Conservation (phyloP, 2,329 filamentous ascomycete genomes). For the Aspergillus brunneoviolaceus region DNA sequence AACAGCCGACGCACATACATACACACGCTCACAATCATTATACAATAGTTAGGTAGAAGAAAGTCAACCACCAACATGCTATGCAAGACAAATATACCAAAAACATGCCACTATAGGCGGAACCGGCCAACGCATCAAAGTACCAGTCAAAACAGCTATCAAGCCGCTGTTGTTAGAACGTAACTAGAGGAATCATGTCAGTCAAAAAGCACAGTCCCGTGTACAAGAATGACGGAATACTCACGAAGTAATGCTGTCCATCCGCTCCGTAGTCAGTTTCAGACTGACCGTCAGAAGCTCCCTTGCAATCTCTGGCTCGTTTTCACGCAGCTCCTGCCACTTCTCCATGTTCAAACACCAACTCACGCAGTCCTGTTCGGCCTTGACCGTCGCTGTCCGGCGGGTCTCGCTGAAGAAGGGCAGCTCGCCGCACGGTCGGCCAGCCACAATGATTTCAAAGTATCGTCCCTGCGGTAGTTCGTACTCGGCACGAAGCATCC, state of each 20-base stretch:
- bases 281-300: slow-evolving; percentile 85
- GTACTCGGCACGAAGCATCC: slow-evolving; percentile 88
- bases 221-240: slow-evolving; percentile 26
- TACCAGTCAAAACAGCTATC: slow-evolving; percentile 10
- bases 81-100: background rate
- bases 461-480: slow-evolving; percentile 84
- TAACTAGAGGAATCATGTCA: slow-evolving; percentile 23
- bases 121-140: background rate
- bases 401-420: slow-evolving; percentile 93
- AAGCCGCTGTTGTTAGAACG: slow-evolving; percentile 36
- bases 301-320: slow-evolving; percentile 73
- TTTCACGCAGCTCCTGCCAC: slow-evolving; percentile 71
- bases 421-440: slow-evolving; percentile 91
- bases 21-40: background rate
- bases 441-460: slow-evolving; percentile 88
- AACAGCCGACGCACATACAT: background rate
- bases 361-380: slow-evolving; percentile 75
- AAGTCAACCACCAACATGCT: background rate
- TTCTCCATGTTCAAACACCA: slow-evolving; percentile 74
- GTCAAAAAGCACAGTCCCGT: background rate
- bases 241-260: slow-evolving; percentile 67
- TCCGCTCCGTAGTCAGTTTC: slow-evolving; percentile 91
- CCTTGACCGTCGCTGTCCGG: slow-evolving; percentile 80
- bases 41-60: background rate
- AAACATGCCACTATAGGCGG: background rate